phyloP scores from a whole-genome alignment of 192 early-diverging fungal species.

The Coemansia asiatica region DNA sequence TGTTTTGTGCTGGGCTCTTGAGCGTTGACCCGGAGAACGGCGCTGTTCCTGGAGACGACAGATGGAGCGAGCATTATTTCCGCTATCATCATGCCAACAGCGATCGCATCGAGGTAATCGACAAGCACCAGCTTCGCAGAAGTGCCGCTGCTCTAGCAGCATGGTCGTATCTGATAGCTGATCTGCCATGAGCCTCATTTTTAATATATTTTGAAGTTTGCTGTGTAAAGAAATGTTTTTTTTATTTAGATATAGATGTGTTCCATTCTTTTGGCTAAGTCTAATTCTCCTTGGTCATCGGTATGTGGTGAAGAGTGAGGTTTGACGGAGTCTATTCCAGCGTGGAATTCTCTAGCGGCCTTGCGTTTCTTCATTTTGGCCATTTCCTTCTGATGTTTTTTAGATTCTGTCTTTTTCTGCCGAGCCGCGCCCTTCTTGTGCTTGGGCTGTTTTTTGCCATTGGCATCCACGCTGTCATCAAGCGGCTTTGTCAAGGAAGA shows the following conservation, averaged over 20 bases:
- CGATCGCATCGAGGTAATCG: conserved; percentile 58
- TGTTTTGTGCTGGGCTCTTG: conserved; percentile 58
- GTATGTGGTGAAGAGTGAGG: neutral
- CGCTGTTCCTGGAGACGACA: conserved; percentile 30
- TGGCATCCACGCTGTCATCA: neutral
- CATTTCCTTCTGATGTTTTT: conserved; percentile 17
- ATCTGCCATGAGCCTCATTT: conserved; percentile 20
- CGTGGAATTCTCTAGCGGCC: conserved; percentile 6
- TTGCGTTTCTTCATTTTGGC: conserved; percentile 22
- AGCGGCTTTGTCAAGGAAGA: neutral
- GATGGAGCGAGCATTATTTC: conserved; percentile 58
- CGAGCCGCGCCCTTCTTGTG: conserved; percentile 7
- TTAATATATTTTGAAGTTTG: too few species aligned
- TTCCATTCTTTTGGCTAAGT: neutral
- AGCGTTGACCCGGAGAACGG: conserved; percentile 51
- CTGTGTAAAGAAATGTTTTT: neutral
- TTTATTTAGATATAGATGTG: conserved; percentile 11
- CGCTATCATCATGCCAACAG: conserved; percentile 59
- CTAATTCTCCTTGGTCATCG: neutral
- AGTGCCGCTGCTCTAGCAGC: conserved; percentile 61
- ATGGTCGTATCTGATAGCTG: conserved; percentile 61
- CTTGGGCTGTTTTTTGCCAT: neutral
- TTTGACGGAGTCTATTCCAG: neutral
- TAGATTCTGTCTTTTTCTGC: conserved; percentile 18
- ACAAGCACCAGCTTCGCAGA: conserved; percentile 58